These are phyloP conservation scores for Aspergillus bertholletiae DNA, from an alignment of 495 filamentous ascomycete species.

Conservation along the genomic window DNA sequence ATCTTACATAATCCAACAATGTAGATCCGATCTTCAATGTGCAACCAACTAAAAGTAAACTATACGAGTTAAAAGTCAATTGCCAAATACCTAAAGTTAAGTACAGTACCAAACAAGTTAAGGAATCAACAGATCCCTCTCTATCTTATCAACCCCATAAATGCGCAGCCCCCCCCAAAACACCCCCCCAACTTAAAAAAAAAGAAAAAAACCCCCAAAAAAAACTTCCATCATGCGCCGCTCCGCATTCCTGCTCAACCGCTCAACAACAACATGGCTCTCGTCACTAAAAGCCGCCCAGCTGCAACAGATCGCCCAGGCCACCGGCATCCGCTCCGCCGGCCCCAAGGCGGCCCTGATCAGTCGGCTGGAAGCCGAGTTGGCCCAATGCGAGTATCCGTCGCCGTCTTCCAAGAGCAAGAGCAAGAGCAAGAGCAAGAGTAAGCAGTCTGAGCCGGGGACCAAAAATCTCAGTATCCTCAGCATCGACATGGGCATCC, in stretches of 20 bases:
- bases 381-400: slow-evolving; percentile 8
- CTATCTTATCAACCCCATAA: too few species aligned
- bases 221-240: background rate
- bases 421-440: background rate
- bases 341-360: slow-evolving; percentile 47
- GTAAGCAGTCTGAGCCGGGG: background rate
- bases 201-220: too few species aligned
- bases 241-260: background rate
- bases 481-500: slow-evolving; percentile 85
- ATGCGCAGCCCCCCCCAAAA: too few species aligned
- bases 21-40: too few species aligned
- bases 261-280: slow-evolving; percentile 32
- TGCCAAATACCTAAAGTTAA: too few species aligned
- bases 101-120: too few species aligned
- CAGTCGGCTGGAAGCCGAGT: slow-evolving; percentile 19
- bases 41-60: too few species aligned
- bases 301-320: slow-evolving; percentile 48
- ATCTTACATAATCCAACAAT: too few species aligned
- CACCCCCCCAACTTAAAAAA: background rate
- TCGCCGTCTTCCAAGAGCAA: background rate
- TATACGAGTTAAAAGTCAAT: too few species aligned
- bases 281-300: slow-evolving; percentile 38
- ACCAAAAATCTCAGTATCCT: slow-evolving; percentile 49
- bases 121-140: too few species aligned
- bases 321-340: slow-evolving; percentile 46